Conservation (phyloP, 2,329 filamentous ascomycete species). For the Monilinia fructicola region DNA sequence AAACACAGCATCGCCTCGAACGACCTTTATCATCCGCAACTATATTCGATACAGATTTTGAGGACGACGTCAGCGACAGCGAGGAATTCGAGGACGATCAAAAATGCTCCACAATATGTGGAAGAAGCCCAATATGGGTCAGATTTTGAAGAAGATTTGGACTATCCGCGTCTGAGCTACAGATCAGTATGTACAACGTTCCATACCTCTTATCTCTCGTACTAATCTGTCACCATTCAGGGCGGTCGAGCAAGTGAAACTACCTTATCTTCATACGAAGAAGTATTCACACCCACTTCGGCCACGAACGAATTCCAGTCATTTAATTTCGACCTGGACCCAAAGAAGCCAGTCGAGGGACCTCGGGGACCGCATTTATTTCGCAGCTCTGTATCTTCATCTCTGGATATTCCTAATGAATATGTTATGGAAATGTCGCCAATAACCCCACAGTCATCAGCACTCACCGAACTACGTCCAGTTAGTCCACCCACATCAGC, state of each 20-base stretch:
- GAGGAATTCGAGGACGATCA: slow-evolving; percentile 41
- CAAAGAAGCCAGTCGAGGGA: slow-evolving; percentile 67
- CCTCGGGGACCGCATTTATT: slow-evolving; percentile 87
- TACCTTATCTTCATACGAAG: slow-evolving; percentile 84
- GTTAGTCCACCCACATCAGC: slow-evolving; percentile 26
- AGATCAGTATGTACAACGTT: slow-evolving; percentile 62
- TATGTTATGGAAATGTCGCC: slow-evolving; percentile 68
- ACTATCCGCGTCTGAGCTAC: slow-evolving; percentile 65
- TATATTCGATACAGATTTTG: slow-evolving; percentile 74
- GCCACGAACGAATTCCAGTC: slow-evolving; percentile 55
- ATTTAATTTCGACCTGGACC: slow-evolving; percentile 60
- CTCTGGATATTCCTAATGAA: slow-evolving; percentile 52
- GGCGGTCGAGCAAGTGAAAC: slow-evolving; percentile 74
- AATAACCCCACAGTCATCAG: slow-evolving; percentile 63
- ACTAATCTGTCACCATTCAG: slow-evolving; percentile 45
- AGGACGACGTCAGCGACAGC: slow-evolving; percentile 55
- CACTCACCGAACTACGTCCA: slow-evolving; percentile 36
- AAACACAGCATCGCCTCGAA: slow-evolving; percentile 43
- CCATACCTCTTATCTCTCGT: slow-evolving; percentile 27
- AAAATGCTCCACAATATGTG: slow-evolving; percentile 13
- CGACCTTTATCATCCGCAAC: slow-evolving; percentile 67
- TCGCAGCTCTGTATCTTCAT: slow-evolving; percentile 62
- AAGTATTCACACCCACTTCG: slow-evolving; percentile 74
- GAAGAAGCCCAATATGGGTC: slow-evolving; percentile 22
- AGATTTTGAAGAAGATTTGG: slow-evolving; percentile 44